Percentiles rank a stretch among this genome's conserved stretches.
Conservation (phyloP, 2,329 filamentous ascomycete genomes). For the Fusarium mangiferae region DNA sequence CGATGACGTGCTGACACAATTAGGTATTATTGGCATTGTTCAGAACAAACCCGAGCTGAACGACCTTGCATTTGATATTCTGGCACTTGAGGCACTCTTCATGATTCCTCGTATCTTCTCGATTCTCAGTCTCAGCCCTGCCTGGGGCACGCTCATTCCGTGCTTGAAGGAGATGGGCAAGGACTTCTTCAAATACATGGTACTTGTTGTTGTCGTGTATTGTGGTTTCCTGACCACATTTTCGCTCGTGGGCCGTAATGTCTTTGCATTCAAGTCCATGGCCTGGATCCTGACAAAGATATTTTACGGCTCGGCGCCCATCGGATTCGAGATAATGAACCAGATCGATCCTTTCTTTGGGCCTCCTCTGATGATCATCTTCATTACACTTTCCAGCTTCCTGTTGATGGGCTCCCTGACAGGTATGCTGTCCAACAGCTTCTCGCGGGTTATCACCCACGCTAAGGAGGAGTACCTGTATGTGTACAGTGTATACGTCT, state of each 20-base stretch:
- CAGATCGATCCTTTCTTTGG: conserved; percentile 68
- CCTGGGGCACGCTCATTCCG: conserved; percentile 90
- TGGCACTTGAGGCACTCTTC: conserved; percentile 88
- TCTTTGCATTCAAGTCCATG: conserved; percentile 74
- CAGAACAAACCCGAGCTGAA: conserved; percentile 71
- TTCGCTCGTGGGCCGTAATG: conserved; percentile 77
- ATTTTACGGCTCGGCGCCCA: conserved; percentile 80
- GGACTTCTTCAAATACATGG: conserved; percentile 87
- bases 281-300: conserved; percentile 82
- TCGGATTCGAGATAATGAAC: conserved; percentile 77
- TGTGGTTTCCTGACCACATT: conserved; percentile 91
- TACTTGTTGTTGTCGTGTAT: conserved; percentile 83
- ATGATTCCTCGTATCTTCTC: conserved; percentile 91
- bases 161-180: conserved; percentile 95
- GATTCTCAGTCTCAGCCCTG: conserved; percentile 85
- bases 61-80: conserved; percentile 86
- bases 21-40: conserved; percentile 51
- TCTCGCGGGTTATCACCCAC: conserved; percentile 71
- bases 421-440: conserved; percentile 80
- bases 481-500: conserved; percentile 74
- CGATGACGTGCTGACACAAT: conserved; percentile 3
- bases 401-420: conserved; percentile 82
- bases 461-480: conserved; percentile 82
- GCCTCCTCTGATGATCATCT: conserved; percentile 74
- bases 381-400: conserved; percentile 81